These are phyloP conservation scores for Trichoderma sp. DNA, from an alignment of 2,329 filamentous ascomycete genomes.

Conservation along the genomic window DNA sequence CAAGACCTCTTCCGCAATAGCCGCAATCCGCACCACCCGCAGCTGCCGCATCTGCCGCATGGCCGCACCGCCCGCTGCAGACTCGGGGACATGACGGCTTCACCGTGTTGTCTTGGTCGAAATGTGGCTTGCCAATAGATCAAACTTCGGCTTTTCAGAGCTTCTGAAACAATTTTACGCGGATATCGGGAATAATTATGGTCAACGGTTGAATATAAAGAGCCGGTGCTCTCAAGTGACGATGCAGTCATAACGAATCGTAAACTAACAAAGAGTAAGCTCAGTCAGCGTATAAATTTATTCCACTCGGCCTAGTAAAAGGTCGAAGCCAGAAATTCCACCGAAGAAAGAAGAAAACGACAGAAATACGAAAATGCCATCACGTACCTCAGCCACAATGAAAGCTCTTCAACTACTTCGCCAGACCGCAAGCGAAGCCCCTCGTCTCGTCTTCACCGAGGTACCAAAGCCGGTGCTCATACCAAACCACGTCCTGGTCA, in stretches of 20 bases:
- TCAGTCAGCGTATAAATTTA: background rate
- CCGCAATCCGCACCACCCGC: conserved; percentile 6
- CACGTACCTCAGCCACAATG: conserved; percentile 5
- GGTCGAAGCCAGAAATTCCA: background rate
- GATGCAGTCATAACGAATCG: background rate
- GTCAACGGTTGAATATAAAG: background rate
- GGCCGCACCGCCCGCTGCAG: background rate
- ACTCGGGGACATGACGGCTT: background rate
- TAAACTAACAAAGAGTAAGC: background rate
- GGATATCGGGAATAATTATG: background rate
- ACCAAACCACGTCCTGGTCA: conserved; percentile 21
- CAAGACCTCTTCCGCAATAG: background rate
- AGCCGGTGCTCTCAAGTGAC: too few relatives aligned
- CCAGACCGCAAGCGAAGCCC: background rate
- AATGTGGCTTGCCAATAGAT: background rate
- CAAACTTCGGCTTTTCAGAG: background rate
- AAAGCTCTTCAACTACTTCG: conserved; percentile 9
- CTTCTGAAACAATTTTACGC: background rate
- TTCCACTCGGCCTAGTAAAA: background rate
- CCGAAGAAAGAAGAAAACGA: background rate
- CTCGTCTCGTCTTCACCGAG: background rate
- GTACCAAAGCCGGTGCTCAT: conserved; percentile 18
- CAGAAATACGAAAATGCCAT: background rate
- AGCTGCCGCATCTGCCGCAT: background rate
- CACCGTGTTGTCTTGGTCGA: background rate